Evolutionary conservation across 2,329 filamentous ascomycete genomes (phyloP).

Genomic region (Sporothrix dimorphospora): DNA sequence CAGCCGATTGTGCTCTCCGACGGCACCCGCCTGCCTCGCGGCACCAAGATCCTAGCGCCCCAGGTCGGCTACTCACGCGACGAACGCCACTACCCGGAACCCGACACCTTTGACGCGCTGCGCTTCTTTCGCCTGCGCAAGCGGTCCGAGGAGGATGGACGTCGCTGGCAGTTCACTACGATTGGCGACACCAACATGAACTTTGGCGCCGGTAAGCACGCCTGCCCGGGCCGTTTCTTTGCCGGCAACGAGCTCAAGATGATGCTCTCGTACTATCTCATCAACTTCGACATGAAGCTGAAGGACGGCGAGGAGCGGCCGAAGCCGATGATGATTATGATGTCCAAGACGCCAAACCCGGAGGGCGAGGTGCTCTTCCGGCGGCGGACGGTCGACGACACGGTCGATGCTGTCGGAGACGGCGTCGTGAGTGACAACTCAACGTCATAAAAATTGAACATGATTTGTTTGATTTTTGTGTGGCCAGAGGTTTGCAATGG

Average conservation of each 20-base stretch:
- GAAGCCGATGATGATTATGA: slow-evolving; percentile 48
- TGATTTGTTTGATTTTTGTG: background rate
- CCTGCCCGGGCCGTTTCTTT: slow-evolving; percentile 55
- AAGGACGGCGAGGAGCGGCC: slow-evolving; percentile 46
- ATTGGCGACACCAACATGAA: slow-evolving; percentile 49
- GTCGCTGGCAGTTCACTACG: slow-evolving; percentile 50
- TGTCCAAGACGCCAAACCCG: slow-evolving; percentile 48
- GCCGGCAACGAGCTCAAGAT: slow-evolving; percentile 52
- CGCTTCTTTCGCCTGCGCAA: slow-evolving; percentile 53
- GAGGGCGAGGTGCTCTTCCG: slow-evolving; percentile 48
- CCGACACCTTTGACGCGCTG: slow-evolving; percentile 52
- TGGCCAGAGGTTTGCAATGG: slow-evolving; percentile 15
- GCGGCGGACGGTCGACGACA: slow-evolving; percentile 37
- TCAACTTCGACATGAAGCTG: slow-evolving; percentile 49
- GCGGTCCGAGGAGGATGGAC: slow-evolving; percentile 43
- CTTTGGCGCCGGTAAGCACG: slow-evolving; percentile 53
- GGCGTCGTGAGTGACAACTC: background rate
- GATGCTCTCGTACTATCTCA: slow-evolving; percentile 47
- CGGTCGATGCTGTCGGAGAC: background rate
- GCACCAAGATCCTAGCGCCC: slow-evolving; percentile 48
- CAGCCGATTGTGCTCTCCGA: slow-evolving; percentile 51
- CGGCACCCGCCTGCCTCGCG: slow-evolving; percentile 48
- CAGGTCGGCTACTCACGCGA: slow-evolving; percentile 49
- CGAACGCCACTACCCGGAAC: slow-evolving; percentile 45
- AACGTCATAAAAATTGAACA: background rate